phyloP scores from a whole-genome alignment of 164 flowering plant species.

The Chloranthus sessilifolius region DNA sequence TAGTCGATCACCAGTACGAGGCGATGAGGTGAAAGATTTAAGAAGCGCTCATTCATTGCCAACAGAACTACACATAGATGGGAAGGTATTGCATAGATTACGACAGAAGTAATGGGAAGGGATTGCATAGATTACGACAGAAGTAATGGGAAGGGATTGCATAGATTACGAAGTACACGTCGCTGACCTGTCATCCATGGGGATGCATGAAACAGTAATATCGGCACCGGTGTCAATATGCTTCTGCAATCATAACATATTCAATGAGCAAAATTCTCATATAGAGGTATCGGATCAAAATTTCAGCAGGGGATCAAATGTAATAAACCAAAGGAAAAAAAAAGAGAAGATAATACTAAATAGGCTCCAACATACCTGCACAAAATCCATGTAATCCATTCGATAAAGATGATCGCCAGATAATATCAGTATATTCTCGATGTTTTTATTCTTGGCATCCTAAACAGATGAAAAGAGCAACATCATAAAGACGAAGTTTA shows the following conservation, averaged over 20 bases:
- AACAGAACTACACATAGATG: too few relatives aligned
- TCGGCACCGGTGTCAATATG: slow-evolving; percentile 86
- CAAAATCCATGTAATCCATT: slow-evolving; percentile 89
- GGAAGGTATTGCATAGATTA: too few relatives aligned
- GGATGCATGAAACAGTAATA: slow-evolving; percentile 82
- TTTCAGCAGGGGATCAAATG: background rate
- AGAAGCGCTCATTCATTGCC: too few relatives aligned
- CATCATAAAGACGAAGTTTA: too few relatives aligned
- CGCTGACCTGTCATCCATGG: slow-evolving; percentile 96
- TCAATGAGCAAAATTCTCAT: background rate
- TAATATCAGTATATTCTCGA: slow-evolving; percentile 69
- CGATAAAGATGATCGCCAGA: slow-evolving; percentile 96
- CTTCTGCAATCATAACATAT: slow-evolving; percentile 64
- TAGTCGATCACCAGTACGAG: too few relatives aligned
- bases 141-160: too few relatives aligned
- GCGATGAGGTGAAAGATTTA: too few relatives aligned
- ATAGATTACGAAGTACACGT: too few relatives aligned
- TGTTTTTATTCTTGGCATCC: slow-evolving; percentile 80
- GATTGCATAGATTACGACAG: too few relatives aligned
- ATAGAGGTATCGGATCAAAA: too few relatives aligned
- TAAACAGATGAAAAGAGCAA: slow-evolving; percentile 18
- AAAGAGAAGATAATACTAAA: background rate
- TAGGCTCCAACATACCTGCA: slow-evolving; percentile 76
- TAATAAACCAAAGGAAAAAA: background rate
- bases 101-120: too few relatives aligned